Evolutionary conservation across 1,284 basidiomycete genomes (phyloP).

Genomic region (Cerioporus squamosus): DNA sequence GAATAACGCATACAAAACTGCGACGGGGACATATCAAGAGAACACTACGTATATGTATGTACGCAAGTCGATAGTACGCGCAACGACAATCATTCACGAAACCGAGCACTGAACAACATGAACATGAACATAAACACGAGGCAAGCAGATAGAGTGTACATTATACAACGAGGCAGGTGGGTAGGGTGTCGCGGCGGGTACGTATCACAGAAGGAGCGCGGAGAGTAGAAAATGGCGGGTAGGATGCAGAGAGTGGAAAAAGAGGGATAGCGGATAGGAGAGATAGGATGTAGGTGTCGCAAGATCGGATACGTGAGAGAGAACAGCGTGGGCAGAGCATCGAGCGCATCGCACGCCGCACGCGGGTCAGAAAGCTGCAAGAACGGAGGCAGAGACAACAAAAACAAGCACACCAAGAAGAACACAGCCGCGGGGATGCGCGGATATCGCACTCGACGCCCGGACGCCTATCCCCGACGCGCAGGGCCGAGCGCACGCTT

Average conservation of each 20-base stretch:
- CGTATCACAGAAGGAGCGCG: conserved; percentile 1
- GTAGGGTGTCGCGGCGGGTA: conserved; percentile 9
- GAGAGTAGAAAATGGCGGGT: not conserved
- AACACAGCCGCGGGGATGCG: not conserved
- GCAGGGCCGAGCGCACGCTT: conserved; percentile 31
- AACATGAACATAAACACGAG: not conserved
- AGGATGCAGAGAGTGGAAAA: too few relatives aligned
- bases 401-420: not conserved
- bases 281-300: conserved; percentile 12
- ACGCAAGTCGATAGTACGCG: too few relatives aligned
- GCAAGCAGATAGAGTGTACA: not conserved
- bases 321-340: not conserved
- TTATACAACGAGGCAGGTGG: too few relatives aligned
- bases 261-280: not conserved
- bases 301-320: conserved; percentile 3
- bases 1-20: too few relatives aligned
- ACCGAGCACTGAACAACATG: too few relatives aligned
- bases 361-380: not conserved
- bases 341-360: not conserved
- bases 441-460: not conserved
- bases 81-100: too few relatives aligned
- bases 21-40: too few relatives aligned
- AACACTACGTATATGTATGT: too few relatives aligned
- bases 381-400: not conserved
- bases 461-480: conserved; percentile 3